phyloP scores from a whole-genome alignment of 2,329 filamentous ascomycete species.

The Elsinoe perseae region DNA sequence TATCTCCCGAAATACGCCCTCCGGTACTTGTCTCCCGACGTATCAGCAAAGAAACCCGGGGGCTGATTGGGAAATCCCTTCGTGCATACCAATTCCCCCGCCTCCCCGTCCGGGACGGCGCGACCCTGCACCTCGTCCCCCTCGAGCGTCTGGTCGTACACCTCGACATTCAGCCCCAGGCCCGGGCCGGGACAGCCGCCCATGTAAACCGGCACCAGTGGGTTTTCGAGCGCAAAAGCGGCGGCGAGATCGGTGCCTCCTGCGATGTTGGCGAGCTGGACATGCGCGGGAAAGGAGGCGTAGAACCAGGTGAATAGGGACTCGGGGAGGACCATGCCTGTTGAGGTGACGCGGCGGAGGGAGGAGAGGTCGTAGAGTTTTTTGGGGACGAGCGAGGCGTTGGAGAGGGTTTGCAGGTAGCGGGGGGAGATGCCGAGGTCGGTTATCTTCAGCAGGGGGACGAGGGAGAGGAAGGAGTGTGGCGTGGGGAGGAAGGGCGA shows the following conservation, averaged over 20 bases:
- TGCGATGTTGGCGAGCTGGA: constrained; percentile 65
- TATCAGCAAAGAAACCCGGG: constrained; percentile 41
- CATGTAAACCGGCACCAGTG: constrained; percentile 57
- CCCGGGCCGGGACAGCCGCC: constrained; percentile 50
- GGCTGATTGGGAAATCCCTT: constrained; percentile 69
- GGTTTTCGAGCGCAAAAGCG: constrained; percentile 58
- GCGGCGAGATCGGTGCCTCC: constrained; percentile 70
- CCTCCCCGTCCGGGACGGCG: constrained; percentile 54
- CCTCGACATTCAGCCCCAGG: constrained; percentile 48
- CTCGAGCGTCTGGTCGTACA: constrained; percentile 51
- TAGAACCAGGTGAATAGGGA: constrained; percentile 75
- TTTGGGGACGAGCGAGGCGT: constrained; percentile 49
- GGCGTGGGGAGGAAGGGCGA: constrained; percentile 68
- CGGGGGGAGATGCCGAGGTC: constrained; percentile 68
- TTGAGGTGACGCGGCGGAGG: constrained; percentile 58
- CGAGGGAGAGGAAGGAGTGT: constrained; percentile 54
- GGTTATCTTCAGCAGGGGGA: constrained; percentile 58
- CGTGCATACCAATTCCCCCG: constrained; percentile 68
- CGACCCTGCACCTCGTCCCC: constrained; percentile 37
- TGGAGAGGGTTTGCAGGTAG: constrained; percentile 67
- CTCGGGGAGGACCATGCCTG: constrained; percentile 74
- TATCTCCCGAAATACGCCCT: constrained; percentile 41
- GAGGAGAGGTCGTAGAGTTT: constrained; percentile 55
- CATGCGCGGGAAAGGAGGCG: constrained; percentile 56
- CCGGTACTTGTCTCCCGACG: constrained; percentile 36